These are phyloP conservation scores for Hanseniaspora guilliermondii DNA, from an alignment of 805 yeast species.

Conservation along the genomic window DNA sequence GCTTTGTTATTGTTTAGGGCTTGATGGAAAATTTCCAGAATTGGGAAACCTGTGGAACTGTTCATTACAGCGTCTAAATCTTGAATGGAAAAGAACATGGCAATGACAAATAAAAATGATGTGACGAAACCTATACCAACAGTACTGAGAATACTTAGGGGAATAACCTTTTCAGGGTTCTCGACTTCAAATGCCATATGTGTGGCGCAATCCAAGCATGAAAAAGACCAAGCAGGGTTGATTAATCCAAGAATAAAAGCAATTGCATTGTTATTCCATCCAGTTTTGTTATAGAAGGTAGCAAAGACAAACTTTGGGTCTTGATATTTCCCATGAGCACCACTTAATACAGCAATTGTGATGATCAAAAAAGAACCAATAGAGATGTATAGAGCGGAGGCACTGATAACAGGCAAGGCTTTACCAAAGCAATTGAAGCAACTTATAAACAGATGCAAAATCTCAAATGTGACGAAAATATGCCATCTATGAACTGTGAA, in stretches of 20 bases:
- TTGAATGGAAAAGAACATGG: conserved; percentile 51
- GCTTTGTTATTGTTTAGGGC: conserved; percentile 37
- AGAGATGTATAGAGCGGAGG: conserved; percentile 43
- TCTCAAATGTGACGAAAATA: conserved; percentile 41
- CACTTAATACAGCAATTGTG: conserved; percentile 44
- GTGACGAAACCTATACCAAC: conserved; percentile 61
- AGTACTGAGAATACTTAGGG: conserved; percentile 55
- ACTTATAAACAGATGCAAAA: conserved; percentile 35
- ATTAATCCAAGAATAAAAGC: conserved; percentile 56
- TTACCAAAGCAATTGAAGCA: conserved; percentile 45
- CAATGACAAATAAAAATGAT: conserved; percentile 39
- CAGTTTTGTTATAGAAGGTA: conserved; percentile 45
- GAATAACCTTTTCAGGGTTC: conserved; percentile 48
- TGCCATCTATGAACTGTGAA: conserved; percentile 42
- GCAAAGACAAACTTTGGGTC: conserved; percentile 46
- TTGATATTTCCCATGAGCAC: conserved; percentile 45
- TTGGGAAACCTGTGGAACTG: conserved; percentile 50
- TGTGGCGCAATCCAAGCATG: conserved; percentile 59
- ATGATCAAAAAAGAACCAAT: conserved; percentile 43
- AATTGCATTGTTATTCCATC: conserved; percentile 48
- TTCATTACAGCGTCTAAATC: conserved; percentile 38
- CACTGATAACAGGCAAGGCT: conserved; percentile 41
- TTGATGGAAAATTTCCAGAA: conserved; percentile 52
- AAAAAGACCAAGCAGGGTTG: conserved; percentile 61
- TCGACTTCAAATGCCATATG: conserved; percentile 61